These are phyloP conservation scores for Penicillium vulpinum DNA, from an alignment of 2,329 filamentous ascomycete species.

Conservation along the genomic window DNA sequence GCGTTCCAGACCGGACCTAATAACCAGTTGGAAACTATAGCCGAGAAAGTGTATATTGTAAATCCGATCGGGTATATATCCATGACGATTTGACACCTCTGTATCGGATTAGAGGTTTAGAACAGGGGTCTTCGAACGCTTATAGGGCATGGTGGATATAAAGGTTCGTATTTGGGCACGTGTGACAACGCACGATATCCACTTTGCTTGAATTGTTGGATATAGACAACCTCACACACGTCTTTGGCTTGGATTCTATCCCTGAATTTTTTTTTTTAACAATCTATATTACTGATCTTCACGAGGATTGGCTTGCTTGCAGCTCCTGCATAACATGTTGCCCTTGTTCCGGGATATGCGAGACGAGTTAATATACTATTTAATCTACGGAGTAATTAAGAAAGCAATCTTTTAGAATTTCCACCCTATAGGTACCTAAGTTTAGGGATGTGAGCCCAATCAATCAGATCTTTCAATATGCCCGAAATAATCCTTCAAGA, in stretches of 20 bases:
- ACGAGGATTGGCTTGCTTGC: neutral
- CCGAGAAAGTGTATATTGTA: neutral
- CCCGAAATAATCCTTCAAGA: neutral
- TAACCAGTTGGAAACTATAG: neutral
- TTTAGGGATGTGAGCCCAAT: neutral
- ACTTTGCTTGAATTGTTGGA: neutral
- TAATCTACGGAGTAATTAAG: neutral
- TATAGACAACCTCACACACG: neutral
- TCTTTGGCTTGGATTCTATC: neutral
- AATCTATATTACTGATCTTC: neutral
- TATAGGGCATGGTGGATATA: neutral
- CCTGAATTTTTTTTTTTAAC: neutral
- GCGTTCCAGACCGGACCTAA: neutral
- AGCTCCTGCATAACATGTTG: neutral
- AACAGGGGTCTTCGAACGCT: neutral
- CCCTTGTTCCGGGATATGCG: neutral
- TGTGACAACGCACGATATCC: neutral
- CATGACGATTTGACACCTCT: neutral
- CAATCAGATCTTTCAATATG: neutral
- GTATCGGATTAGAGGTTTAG: neutral
- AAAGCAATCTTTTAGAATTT: neutral
- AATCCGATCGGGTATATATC: slow-evolving; percentile 3
- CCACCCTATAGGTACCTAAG: neutral
- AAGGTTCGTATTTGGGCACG: neutral
- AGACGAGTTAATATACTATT: slow-evolving; percentile 2